Base-by-base conservation (phyloP, 345 rosid species). In the Salix dunnii region DNA sequence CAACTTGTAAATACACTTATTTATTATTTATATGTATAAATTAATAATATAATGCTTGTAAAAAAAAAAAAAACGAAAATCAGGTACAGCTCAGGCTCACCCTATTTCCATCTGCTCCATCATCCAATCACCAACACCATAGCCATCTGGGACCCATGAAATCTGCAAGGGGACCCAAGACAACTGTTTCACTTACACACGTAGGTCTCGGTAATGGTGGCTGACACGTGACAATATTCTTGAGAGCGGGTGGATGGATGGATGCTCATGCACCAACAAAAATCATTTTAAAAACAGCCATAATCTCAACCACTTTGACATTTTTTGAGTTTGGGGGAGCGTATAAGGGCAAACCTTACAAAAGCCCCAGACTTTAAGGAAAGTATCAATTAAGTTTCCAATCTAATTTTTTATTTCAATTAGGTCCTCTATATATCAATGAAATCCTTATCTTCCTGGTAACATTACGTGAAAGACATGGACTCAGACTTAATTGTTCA, bases 21-120 rank as follows among this genome's bases (percentile, higher is more conserved):
- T 60, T 60, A 60, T 33, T 48, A 12, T 18, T 33, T 17, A 1
- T 40, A 40, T 1, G 36, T 35, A 40, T 40, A 40, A 40, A 40
- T 40, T 7, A 40, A 46, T 46, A 46, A 46, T 14, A 64, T 17
- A 55, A 6, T 2, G n/a, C 2, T 48, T n/a, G 8, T 17, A 64
- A 2, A 30, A 30, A 1, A 7, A 21, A 20, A 12, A 6, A 68
- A 3, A 11, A 11, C 3, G 17, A 13, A 7, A 6, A 68, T 79
- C 72, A 64, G 20, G 42, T 70, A 79, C 78, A 80, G 55, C 64
- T 79, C 79, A 75, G 48, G 18, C 16, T 21, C 75, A 70, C 53
- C 9, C 48, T 51, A 4, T 38, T 20, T 62, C 66, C 14, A 13
- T 27, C 33, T 2, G 12, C 58, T 35, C 11, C 58, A 28, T 17